These are phyloP conservation scores for Biscogniauxia sp. DNA, from an alignment of 2,329 filamentous ascomycete genomes.

Conservation along the genomic window DNA sequence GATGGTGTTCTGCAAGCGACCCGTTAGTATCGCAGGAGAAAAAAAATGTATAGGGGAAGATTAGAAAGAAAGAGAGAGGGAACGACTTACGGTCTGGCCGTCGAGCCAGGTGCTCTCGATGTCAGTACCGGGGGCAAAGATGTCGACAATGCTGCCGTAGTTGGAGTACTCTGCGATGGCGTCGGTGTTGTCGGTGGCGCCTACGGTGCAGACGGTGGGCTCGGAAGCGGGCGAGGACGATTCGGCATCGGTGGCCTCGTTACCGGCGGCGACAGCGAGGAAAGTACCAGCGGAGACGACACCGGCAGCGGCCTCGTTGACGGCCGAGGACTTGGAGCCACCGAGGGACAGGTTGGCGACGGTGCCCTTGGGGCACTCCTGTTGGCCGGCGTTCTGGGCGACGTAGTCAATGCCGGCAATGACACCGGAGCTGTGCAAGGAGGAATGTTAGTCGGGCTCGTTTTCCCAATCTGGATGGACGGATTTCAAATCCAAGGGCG, in stretches of 20 bases:
- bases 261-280: conserved; percentile 55
- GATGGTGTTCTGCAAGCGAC: conserved; percentile 39
- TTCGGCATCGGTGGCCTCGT: conserved; percentile 39
- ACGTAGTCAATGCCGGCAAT: conserved; percentile 38
- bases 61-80: neutral
- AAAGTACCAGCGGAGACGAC: conserved; percentile 48
- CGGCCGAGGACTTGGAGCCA: conserved; percentile 40
- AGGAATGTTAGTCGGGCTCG: neutral
- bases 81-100: conserved; percentile 2
- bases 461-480: neutral
- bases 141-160: conserved; percentile 43
- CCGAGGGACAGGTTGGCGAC: conserved; percentile 58
- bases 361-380: conserved; percentile 38
- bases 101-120: conserved; percentile 41
- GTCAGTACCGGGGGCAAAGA: conserved; percentile 42
- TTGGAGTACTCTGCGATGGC: conserved; percentile 46
- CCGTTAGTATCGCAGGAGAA: neutral
- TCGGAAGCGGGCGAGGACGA: conserved; percentile 48
- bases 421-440: conserved; percentile 23
- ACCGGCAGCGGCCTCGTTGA: conserved; percentile 49
- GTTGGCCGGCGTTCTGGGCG: conserved; percentile 41
- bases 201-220: conserved; percentile 51
- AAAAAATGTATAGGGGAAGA: neutral
- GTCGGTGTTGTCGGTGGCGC: conserved; percentile 42
- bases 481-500: conserved; percentile 18